Percentiles rank a stretch among this genome's conserved stretches.
Evolutionary conservation across 1,284 basidiomycete species (phyloP).

Genomic region (Cryptococcus neoformans): DNA sequence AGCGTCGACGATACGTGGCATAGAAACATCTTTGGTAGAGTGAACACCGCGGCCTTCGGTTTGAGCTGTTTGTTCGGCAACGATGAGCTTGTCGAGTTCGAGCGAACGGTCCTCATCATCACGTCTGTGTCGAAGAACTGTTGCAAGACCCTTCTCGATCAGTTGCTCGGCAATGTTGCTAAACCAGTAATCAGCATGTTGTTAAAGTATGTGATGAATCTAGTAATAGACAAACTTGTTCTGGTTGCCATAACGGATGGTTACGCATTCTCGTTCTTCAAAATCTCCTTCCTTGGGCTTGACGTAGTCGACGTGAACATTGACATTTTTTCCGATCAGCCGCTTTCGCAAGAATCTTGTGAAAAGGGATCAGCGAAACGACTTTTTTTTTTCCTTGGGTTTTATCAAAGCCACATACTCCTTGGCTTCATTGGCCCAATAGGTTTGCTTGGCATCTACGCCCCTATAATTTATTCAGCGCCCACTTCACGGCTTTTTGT

Average conservation of each 20-base stretch:
- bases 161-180: constrained; percentile 90
- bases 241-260: constrained; percentile 76
- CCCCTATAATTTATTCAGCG: constrained; percentile 55
- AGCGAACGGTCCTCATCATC: constrained; percentile 94
- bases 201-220: no score
- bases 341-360: constrained; percentile 76
- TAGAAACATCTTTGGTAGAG: constrained; percentile 77
- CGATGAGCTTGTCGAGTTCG: constrained; percentile 92
- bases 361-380: not conserved
- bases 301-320: constrained; percentile 78
- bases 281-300: constrained; percentile 90
- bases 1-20: constrained; percentile 74
- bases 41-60: constrained; percentile 83
- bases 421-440: constrained; percentile 85
- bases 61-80: constrained; percentile 81
- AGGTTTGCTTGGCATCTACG: constrained; percentile 81
- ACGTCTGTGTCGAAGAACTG: constrained; percentile 83
- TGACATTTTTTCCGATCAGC: constrained; percentile 86
- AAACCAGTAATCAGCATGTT: not conserved
- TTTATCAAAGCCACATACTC: constrained; percentile 51
- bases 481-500: no score
- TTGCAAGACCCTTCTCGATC: constrained; percentile 87
- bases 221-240: constrained; percentile 57
- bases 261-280: constrained; percentile 88
- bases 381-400: no score